A percentile compares a stretch with the other conserved stretches of the same genome.
Conservation (phyloP, 306 rosid species). For the Cyamopsis tetragonoloba region DNA sequence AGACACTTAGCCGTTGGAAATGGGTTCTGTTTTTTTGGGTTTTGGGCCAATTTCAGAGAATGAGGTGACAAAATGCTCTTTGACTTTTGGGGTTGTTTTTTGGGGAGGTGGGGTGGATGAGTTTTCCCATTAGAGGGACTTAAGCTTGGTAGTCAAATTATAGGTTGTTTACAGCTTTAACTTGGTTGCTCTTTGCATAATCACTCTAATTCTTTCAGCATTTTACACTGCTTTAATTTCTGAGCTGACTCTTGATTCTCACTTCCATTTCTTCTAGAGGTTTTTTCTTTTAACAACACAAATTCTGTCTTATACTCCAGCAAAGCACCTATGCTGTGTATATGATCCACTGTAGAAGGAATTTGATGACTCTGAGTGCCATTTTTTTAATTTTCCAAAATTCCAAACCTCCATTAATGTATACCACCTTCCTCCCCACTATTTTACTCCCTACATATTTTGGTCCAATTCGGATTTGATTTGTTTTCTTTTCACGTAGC, state of each 20-base stretch:
- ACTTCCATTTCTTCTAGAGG: slow-evolving; percentile 4
- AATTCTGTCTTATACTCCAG: neutral
- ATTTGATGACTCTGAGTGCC: slow-evolving; percentile 1
- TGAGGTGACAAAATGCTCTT: slow-evolving; percentile 10
- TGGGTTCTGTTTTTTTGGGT: slow-evolving; percentile 11
- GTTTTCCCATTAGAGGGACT: slow-evolving; percentile 26
- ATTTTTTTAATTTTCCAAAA: neutral
- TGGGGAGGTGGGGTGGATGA: too few relatives aligned
- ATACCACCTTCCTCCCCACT: neutral
- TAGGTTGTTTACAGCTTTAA: slow-evolving; percentile 17
- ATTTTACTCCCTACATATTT: neutral
- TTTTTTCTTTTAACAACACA: neutral
- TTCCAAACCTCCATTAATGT: neutral
- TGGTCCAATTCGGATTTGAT: neutral
- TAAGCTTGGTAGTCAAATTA: slow-evolving; percentile 9
- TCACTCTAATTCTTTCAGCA: neutral
- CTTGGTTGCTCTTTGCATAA: slow-evolving; percentile 17
- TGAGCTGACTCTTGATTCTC: slow-evolving; percentile 11
- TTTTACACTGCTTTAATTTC: too few relatives aligned
- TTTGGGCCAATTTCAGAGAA: slow-evolving; percentile 24
- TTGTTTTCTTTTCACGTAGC: neutral
- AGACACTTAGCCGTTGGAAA: slow-evolving; percentile 9
- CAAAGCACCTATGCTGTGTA: slow-evolving; percentile 1
- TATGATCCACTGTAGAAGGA: neutral
- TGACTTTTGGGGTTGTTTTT: slow-evolving; percentile 33